phyloP scores from a whole-genome alignment of 208 protist species.

The Willaertia magna region DNA sequence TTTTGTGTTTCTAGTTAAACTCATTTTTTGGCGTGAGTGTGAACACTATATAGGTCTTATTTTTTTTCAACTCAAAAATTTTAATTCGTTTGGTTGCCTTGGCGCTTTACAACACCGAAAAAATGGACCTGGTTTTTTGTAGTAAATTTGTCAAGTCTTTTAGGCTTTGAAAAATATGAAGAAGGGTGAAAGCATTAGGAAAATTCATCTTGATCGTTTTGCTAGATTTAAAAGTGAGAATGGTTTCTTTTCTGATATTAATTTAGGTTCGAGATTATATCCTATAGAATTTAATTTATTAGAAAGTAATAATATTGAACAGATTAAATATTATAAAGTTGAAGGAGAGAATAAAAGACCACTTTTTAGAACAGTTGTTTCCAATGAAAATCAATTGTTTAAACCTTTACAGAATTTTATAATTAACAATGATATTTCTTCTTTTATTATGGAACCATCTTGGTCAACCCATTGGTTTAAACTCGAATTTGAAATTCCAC shows the following conservation, averaged over 20 bases:
- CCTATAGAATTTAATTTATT: too few species aligned
- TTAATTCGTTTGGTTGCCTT: too few species aligned
- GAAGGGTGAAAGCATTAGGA: neutral
- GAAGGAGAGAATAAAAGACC: neutral
- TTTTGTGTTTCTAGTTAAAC: neutral
- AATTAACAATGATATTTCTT: neutral
- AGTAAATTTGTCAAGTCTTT: too few species aligned
- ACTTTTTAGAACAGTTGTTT: neutral
- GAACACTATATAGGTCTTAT: too few species aligned
- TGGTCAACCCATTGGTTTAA: conserved; percentile 33
- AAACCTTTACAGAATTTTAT: too few species aligned
- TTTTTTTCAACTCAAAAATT: too few species aligned
- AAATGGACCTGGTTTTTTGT: too few species aligned
- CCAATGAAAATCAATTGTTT: neutral
- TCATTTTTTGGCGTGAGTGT: neutral
- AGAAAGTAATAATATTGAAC: neutral
- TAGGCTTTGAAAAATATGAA: too few species aligned
- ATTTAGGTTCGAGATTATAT: neutral
- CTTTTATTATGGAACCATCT: conserved; percentile 1
- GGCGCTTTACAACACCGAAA: too few species aligned
- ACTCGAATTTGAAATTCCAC: conserved; percentile 16
- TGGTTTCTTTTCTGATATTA: conserved; percentile 20
- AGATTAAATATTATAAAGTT: neutral
- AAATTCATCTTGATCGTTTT: conserved; percentile 19
- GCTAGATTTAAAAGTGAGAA: conserved; percentile 25